Conservation (phyloP, 2,329 filamentous ascomycete genomes). For the Helicocarpus griseus region DNA sequence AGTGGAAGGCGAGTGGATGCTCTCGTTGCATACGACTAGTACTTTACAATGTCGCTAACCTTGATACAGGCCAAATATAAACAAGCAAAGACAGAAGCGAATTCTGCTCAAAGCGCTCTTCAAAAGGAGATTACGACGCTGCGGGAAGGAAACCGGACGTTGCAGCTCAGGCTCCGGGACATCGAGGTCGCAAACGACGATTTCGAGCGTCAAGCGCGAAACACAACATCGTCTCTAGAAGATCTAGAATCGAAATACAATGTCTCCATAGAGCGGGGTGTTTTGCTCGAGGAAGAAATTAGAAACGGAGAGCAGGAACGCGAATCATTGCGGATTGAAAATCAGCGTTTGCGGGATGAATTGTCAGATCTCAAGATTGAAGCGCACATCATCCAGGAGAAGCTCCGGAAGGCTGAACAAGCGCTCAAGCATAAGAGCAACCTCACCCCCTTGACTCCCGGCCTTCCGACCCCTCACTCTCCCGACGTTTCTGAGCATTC, state of each 20-base stretch:
- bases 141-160: slow-evolving; percentile 69
- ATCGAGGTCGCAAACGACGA: slow-evolving; percentile 98
- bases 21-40: background rate
- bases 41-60: background rate
- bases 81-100: slow-evolving; percentile 83
- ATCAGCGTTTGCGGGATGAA: slow-evolving; percentile 82
- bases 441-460: slow-evolving; percentile 40
- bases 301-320: slow-evolving; percentile 85
- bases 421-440: slow-evolving; percentile 43
- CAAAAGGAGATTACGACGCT: slow-evolving; percentile 94
- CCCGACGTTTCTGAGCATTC: slow-evolving; percentile 51
- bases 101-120: slow-evolving; percentile 68
- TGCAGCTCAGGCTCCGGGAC: slow-evolving; percentile 78
- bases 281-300: slow-evolving; percentile 93
- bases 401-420: slow-evolving; percentile 63
- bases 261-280: slow-evolving; percentile 78
- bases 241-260: slow-evolving; percentile 98
- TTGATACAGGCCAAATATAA: slow-evolving; percentile 74
- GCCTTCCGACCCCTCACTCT: slow-evolving; percentile 48
- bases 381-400: slow-evolving; percentile 87
- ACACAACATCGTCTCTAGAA: slow-evolving; percentile 90
- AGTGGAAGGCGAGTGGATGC: slow-evolving; percentile 74
- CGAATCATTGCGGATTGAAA: slow-evolving; percentile 78
- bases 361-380: slow-evolving; percentile 90
- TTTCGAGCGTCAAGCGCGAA: slow-evolving; percentile 89